Conservation (phyloP, 768 basidiomycete species). For the Boletus rubroflammeus region DNA sequence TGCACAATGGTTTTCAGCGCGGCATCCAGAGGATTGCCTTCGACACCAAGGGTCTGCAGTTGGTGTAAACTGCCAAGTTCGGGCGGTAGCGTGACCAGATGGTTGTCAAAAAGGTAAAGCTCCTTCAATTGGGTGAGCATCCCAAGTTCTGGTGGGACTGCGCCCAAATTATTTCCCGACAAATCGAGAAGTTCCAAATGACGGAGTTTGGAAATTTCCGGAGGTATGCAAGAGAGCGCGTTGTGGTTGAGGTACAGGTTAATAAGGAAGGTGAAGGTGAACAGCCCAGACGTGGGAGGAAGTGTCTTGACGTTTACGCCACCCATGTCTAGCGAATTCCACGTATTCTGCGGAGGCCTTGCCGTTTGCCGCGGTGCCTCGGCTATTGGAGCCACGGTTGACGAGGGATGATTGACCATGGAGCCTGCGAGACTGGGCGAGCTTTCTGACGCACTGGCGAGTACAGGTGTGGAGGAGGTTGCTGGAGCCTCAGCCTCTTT, state of each 20-base stretch:
- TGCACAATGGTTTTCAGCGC: conserved; percentile 77
- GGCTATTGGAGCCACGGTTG: conserved; percentile 69
- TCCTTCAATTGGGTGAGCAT: conserved; percentile 89
- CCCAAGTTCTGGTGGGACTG: conserved; percentile 84
- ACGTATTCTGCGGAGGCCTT: conserved; percentile 70
- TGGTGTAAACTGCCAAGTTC: conserved; percentile 91
- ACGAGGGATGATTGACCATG: conserved; percentile 62
- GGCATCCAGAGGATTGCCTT: conserved; percentile 92
- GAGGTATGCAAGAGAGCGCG: conserved; percentile 69
- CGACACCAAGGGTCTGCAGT: conserved; percentile 88
- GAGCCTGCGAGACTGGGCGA: conserved; percentile 35
- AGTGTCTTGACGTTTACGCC: conserved; percentile 92
- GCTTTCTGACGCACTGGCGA: conserved; percentile 30
- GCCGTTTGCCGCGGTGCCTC: conserved; percentile 64
- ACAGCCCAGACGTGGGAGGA: conserved; percentile 69
- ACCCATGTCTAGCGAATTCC: conserved; percentile 94
- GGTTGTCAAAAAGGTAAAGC: conserved; percentile 94
- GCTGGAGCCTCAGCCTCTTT: conserved; percentile 31
- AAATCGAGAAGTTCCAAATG: conserved; percentile 89
- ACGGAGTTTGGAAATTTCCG: conserved; percentile 77
- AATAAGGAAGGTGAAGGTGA: conserved; percentile 88
- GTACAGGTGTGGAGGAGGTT: conserved; percentile 30
- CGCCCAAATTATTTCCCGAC: conserved; percentile 78
- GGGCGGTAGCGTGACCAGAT: conserved; percentile 75
- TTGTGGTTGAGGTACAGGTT: conserved; percentile 98